phyloP scores from a whole-genome alignment of 345 rosid species.

The Lumnitzera racemosa region DNA sequence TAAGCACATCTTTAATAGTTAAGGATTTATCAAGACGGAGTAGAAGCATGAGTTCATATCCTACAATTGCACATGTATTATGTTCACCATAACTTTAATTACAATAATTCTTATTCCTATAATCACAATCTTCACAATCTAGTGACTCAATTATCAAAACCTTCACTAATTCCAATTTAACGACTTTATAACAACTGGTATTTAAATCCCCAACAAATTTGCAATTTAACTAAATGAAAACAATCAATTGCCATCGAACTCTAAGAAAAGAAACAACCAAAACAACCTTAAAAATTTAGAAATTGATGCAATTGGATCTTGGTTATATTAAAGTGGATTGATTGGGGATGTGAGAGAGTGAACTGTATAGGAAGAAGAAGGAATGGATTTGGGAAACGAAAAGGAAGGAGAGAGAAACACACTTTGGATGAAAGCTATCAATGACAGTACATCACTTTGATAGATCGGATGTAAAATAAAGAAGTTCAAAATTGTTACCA shows the following conservation, averaged over 20 bases:
- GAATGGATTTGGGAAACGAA: background rate
- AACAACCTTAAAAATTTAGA: background rate
- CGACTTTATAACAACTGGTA: background rate
- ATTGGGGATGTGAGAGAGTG: background rate
- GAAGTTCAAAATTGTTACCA: no score
- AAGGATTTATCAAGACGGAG: slow-evolving; percentile 59
- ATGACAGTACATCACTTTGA: no score
- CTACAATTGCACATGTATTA: slow-evolving; percentile 92
- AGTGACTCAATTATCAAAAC: background rate
- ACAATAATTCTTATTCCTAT: background rate
- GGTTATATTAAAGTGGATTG: background rate
- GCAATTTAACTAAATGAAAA: slow-evolving; percentile 8
- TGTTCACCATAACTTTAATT: slow-evolving; percentile 72
- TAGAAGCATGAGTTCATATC: slow-evolving; percentile 80
- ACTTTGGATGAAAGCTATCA: no score
- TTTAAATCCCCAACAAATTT: slow-evolving; percentile 9
- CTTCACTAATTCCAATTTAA: background rate
- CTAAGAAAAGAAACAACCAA: background rate
- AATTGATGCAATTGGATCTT: background rate
- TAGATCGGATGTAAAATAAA: no score
- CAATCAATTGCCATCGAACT: slow-evolving; percentile 3
- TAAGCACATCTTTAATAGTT: slow-evolving; percentile 69
- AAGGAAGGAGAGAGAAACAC: background rate
- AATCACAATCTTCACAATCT: slow-evolving; percentile 4
- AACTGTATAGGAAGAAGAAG: background rate